A percentile compares a stretch with the other conserved stretches of the same genome.
phyloP scores from a whole-genome alignment of 2,329 filamentous ascomycete genomes.

The Trichoderma endophyticum region DNA sequence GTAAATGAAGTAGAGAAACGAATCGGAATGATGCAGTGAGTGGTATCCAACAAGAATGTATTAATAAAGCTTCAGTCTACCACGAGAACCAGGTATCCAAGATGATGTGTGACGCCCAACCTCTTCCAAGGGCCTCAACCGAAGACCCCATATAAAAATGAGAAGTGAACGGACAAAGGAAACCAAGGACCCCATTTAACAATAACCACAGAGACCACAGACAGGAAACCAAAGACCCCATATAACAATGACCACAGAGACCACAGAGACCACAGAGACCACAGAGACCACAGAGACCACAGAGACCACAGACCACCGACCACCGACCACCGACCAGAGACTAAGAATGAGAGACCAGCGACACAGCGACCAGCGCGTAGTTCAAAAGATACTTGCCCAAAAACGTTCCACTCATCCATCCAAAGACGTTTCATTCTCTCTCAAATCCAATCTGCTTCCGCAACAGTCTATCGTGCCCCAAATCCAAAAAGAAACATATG shows the following conservation, averaged over 20 bases:
- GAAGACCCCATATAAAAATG: neutral
- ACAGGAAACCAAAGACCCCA: too few relatives aligned
- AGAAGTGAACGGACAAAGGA: too few relatives aligned
- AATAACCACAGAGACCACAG: too few relatives aligned
- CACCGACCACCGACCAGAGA: too few relatives aligned
- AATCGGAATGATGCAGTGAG: neutral
- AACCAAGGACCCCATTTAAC: too few relatives aligned
- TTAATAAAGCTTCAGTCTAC: neutral
- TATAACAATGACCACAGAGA: too few relatives aligned
- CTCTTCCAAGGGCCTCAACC: neutral
- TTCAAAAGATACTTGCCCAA: neutral
- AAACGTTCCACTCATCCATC: neutral
- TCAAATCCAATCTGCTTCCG: neutral
- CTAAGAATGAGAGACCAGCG: neutral
- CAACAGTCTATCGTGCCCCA: neutral
- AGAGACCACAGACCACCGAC: too few relatives aligned
- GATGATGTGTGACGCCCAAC: neutral
- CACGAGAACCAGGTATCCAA: neutral
- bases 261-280: neutral
- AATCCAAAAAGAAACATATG: neutral
- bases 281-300: neutral
- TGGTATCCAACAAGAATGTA: neutral
- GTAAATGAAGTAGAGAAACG: too few relatives aligned
- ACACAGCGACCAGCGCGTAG: neutral
- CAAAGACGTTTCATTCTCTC: neutral